A percentile compares a stretch with the other conserved stretches of the same genome.
These are phyloP conservation scores for Trichoderma sp. DNA, from an alignment of 2,329 filamentous ascomycete genomes.

Conservation along the genomic window DNA sequence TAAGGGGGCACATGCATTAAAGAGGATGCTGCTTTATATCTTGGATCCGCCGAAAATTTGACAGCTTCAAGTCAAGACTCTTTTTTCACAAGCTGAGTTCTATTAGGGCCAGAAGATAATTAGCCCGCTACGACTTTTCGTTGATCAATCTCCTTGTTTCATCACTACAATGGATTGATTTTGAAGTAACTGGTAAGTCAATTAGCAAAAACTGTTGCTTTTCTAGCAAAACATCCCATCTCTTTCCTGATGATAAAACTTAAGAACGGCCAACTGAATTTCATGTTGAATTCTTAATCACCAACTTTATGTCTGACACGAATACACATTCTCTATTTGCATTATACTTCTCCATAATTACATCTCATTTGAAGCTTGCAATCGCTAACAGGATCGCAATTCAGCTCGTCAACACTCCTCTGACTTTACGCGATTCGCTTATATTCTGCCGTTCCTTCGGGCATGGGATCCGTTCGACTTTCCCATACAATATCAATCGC, in stretches of 20 bases:
- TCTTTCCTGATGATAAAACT: constrained; percentile 54
- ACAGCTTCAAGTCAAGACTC: neutral
- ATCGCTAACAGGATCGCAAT: constrained; percentile 28
- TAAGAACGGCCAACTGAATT: constrained; percentile 68
- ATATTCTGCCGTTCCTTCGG: constrained; percentile 22
- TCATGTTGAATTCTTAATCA: constrained; percentile 56
- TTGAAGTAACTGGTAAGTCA: neutral
- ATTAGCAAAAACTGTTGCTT: constrained; percentile 2
- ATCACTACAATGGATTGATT: neutral
- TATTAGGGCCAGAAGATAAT: neutral
- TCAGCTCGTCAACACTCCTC: neutral
- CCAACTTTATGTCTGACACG: constrained; percentile 64
- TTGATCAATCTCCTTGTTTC: neutral
- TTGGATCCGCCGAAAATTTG: constrained; percentile 5
- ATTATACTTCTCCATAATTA: neutral
- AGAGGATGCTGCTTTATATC: constrained; percentile 5
- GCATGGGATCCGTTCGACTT: constrained; percentile 12
- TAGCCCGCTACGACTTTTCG: neutral
- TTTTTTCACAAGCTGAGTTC: neutral
- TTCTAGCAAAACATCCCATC: constrained; percentile 8
- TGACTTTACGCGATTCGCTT: constrained; percentile 13
- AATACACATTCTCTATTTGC: constrained; percentile 12
- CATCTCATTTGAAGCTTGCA: neutral
- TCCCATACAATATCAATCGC: constrained; percentile 14
- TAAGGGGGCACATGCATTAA: constrained; percentile 23